Percentiles rank a stretch among this genome's conserved stretches.
phyloP scores from a whole-genome alignment of 176 grass and related monocot species.

The Tuctoria greenei region DNA sequence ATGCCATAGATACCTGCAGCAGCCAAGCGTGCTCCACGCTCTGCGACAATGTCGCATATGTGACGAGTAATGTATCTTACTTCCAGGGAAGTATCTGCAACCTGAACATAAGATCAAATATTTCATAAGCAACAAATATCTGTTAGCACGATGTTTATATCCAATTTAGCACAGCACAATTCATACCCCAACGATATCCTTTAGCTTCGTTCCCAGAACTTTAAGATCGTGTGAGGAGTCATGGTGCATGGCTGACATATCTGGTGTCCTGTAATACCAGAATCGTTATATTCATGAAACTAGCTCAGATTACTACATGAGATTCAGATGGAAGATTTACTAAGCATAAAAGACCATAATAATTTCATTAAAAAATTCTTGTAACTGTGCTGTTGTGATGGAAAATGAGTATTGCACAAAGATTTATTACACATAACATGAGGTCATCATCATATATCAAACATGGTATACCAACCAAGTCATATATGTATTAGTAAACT shows the following conservation, averaged over 20 bases:
- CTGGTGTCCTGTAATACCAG: constrained; percentile 62
- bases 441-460: constrained; percentile 13
- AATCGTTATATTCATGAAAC: constrained; percentile 7
- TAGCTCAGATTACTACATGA: not conserved
- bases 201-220: constrained; percentile 69
- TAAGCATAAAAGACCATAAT: constrained; percentile 2
- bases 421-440: not conserved
- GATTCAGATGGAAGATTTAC: not conserved
- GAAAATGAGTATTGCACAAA: not conserved
- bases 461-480: not conserved
- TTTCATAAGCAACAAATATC: constrained; percentile 24
- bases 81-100: constrained; percentile 65
- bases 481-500: constrained; percentile 4
- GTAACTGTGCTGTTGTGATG: not conserved
- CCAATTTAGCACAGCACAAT: constrained; percentile 14
- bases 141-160: not conserved
- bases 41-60: constrained; percentile 83
- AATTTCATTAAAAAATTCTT: not conserved
- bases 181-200: constrained; percentile 83
- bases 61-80: constrained; percentile 73
- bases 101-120: constrained; percentile 47
- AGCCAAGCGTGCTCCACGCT: constrained; percentile 71
- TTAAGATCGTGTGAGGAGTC: constrained; percentile 81
- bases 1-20: constrained; percentile 81
- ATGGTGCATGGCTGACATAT: constrained; percentile 96